These are phyloP conservation scores for Fragilariopsis cylindrus DNA, from an alignment of 108 stramenopile genomes.

Conservation along the genomic window DNA sequence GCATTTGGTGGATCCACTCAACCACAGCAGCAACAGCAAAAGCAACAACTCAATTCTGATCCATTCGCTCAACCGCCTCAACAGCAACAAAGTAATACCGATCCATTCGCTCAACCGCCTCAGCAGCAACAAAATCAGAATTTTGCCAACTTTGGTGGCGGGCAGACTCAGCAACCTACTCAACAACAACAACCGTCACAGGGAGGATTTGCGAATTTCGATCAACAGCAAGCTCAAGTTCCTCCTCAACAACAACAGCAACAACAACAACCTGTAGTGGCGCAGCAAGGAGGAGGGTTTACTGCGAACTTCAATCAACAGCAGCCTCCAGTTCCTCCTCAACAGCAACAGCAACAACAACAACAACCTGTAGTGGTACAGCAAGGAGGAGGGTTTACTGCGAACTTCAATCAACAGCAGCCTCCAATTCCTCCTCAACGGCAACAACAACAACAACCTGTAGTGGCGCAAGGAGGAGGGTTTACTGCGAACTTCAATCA, in stretches of 20 bases:
- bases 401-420: slow-evolving; percentile 25
- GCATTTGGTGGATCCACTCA: slow-evolving; percentile 57
- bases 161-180: slow-evolving; percentile 5
- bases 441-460: slow-evolving; percentile 1
- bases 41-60: slow-evolving; percentile 23
- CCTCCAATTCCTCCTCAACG: slow-evolving; percentile 27
- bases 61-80: slow-evolving; percentile 23
- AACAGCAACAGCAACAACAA: slow-evolving; percentile 16
- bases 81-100: slow-evolving; percentile 20
- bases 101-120: slow-evolving; percentile 33
- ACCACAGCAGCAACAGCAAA: slow-evolving; percentile 11
- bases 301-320: not conserved
- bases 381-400: slow-evolving; percentile 11
- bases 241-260: slow-evolving; percentile 23
- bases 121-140: slow-evolving; percentile 28
- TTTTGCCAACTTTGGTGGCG: slow-evolving; percentile 32
- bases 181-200: slow-evolving; percentile 34
- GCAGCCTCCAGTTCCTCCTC: not conserved
- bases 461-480: not conserved
- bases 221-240: not conserved
- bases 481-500: slow-evolving; percentile 24
- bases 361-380: slow-evolving; percentile 13
- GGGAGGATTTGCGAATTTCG: slow-evolving; percentile 6
- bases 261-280: slow-evolving; percentile 11
- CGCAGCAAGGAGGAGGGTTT: not conserved